Evolutionary conservation across 2,329 filamentous ascomycete genomes (phyloP), one percentile per base, ranked within the genome.

Genomic region (Pyricularia sp.): DNA sequence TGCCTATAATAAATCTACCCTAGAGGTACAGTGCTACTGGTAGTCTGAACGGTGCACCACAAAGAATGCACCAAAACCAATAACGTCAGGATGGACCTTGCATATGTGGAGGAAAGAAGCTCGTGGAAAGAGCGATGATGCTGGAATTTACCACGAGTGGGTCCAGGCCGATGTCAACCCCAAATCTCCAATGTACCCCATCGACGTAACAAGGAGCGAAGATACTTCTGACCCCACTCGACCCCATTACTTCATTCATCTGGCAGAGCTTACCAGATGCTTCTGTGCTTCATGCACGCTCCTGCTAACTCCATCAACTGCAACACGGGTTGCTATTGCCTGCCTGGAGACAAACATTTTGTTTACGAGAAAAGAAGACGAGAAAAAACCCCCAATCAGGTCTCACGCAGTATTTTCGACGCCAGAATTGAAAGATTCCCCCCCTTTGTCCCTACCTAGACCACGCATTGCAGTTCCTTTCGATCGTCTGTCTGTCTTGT

Each of bases 101-200:
- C 28, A 31, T 26, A 61, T 61, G 58, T 61, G 58, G 58, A 61
- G 58, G 25, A 26, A 61, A 61, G 58, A 61, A 61, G 58, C 10
- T 61, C 58, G 58, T 61, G 58, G 58, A 61, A 61, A 25, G 23
- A 17, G 58, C 9, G 58, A 61, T 61, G 23, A 26, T 61, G 58
- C 58, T 61, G 58, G 58, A 61, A 61, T 5, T 61, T 61, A 26
- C 58, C 25, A 26, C 10, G 25, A 61, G 58, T 61, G 58, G 58
- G 58, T 64, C 63, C n/a, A 31, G 17, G 9, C 26, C 20, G 11
- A 65, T 30, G 20, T 28, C 63, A 36, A n/a, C 26, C 25, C 31
- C 31, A n/a, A 66, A 63, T 5, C 73, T 12, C 25, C 23, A 26
- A 61, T 61, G 58, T 61, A 61, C 58, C 58, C 23, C 23, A 26